phyloP scores from a whole-genome alignment of 345 rosid species.

The Sonneratia caseolaris region DNA sequence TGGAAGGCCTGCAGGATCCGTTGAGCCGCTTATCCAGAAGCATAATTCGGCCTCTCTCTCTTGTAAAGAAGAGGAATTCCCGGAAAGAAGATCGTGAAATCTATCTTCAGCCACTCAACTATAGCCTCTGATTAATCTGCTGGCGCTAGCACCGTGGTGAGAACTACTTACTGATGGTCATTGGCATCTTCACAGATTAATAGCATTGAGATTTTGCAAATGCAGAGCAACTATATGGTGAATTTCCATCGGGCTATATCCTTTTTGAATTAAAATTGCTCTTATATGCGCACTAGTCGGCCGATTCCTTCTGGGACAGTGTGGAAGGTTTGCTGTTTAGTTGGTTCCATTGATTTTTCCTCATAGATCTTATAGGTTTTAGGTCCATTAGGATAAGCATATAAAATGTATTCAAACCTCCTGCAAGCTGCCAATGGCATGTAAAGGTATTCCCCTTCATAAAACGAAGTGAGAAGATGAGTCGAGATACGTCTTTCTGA shows the following conservation, averaged over 20 bases:
- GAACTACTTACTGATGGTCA: neutral
- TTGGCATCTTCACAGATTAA: neutral
- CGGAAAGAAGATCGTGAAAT: constrained; percentile 29
- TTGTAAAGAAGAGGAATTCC: constrained; percentile 30
- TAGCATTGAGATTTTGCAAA: neutral
- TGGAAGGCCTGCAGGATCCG: constrained; percentile 96
- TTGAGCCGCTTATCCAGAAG: constrained; percentile 47
- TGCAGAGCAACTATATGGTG: neutral
- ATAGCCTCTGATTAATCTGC: neutral
- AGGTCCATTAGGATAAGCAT: too few species aligned
- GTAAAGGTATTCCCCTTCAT: too few species aligned
- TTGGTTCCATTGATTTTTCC: too few species aligned
- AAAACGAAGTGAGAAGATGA: neutral
- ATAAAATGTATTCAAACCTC: too few species aligned
- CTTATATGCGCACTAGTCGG: too few species aligned
- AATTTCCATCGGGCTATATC: too few species aligned
- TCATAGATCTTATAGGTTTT: too few species aligned
- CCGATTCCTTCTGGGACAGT: too few species aligned
- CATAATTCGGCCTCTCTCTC: constrained; percentile 37
- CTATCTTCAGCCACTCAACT: constrained; percentile 31
- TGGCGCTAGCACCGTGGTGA: neutral
- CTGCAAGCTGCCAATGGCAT: too few species aligned
- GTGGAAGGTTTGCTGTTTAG: too few species aligned
- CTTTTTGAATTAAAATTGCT: too few species aligned
- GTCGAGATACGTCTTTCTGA: neutral